These are phyloP conservation scores for Mycena sanguinolenta DNA, from an alignment of 768 basidiomycete species.

Conservation along the genomic window DNA sequence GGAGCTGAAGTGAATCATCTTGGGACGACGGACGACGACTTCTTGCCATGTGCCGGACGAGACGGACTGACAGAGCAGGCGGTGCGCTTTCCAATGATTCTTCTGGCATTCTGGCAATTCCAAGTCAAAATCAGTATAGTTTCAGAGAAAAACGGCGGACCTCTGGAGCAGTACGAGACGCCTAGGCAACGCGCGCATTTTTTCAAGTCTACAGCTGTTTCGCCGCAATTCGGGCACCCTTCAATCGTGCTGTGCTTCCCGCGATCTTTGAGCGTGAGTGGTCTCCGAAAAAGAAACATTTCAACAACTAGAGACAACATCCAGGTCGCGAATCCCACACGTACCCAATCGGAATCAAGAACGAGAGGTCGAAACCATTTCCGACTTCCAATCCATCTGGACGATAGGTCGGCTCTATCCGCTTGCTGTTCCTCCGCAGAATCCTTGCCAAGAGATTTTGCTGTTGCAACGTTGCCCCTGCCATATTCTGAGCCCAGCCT, in stretches of 20 bases:
- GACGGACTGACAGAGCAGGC: not conserved
- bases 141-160: not conserved
- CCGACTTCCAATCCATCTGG: slow-evolving; percentile 1
- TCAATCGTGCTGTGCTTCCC: slow-evolving; percentile 20
- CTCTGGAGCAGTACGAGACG: slow-evolving; percentile 17
- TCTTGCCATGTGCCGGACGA: slow-evolving; percentile 2
- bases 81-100: slow-evolving; percentile 22
- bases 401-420: slow-evolving; percentile 1
- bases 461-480: slow-evolving; percentile 9
- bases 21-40: not conserved
- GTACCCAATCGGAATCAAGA: slow-evolving; percentile 24
- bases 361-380: slow-evolving; percentile 4
- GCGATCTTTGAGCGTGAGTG: slow-evolving; percentile 13
- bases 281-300: not conserved
- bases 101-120: slow-evolving; percentile 13
- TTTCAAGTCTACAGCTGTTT: slow-evolving; percentile 4
- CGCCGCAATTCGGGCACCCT: slow-evolving; percentile 23
- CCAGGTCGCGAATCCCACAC: not conserved
- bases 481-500: not conserved
- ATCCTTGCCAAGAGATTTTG: slow-evolving; percentile 22
- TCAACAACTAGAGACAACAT: not conserved
- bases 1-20: not conserved
- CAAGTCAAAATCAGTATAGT: not conserved
- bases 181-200: slow-evolving; percentile 12
- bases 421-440: slow-evolving; percentile 17